phyloP scores from a whole-genome alignment of 352 stramenopile species.

The Pythium rhizo-oryzae region DNA sequence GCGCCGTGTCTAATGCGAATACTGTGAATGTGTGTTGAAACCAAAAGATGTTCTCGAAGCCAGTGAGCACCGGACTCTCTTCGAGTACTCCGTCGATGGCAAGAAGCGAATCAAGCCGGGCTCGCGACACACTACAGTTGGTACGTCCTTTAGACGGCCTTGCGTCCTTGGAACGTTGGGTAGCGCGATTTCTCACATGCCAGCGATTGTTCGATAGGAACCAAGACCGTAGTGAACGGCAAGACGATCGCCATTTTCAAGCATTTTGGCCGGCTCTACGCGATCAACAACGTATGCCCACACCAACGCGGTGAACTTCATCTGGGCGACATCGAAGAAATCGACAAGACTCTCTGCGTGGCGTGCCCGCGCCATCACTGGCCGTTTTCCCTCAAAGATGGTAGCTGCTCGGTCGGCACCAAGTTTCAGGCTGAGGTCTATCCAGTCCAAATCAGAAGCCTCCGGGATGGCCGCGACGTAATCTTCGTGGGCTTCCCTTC shows the following conservation, averaged over 20 bases:
- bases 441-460: conserved; percentile 52
- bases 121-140: conserved; percentile 55
- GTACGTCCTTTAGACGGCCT: conserved; percentile 32
- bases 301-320: conserved; percentile 82
- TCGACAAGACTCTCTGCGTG: conserved; percentile 68
- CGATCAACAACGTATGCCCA: conserved; percentile 78
- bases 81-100: conserved; percentile 78
- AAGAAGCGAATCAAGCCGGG: conserved; percentile 72
- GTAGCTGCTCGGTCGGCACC: conserved; percentile 58
- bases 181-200: neutral
- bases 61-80: conserved; percentile 64
- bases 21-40: neutral
- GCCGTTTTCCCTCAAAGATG: conserved; percentile 80
- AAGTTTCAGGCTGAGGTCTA: conserved; percentile 62
- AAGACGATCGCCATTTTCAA: conserved; percentile 83
- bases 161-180: neutral
- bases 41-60: conserved; percentile 72
- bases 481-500: conserved; percentile 75
- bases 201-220: conserved; percentile 35
- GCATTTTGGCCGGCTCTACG: conserved; percentile 65
- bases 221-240: conserved; percentile 65
- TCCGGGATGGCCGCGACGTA: conserved; percentile 45
- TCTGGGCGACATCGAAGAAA: conserved; percentile 87
- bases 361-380: conserved; percentile 82
- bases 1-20: neutral